Conservation (phyloP, 768 basidiomycete genomes). For the Cyclocybe cylindracea region DNA sequence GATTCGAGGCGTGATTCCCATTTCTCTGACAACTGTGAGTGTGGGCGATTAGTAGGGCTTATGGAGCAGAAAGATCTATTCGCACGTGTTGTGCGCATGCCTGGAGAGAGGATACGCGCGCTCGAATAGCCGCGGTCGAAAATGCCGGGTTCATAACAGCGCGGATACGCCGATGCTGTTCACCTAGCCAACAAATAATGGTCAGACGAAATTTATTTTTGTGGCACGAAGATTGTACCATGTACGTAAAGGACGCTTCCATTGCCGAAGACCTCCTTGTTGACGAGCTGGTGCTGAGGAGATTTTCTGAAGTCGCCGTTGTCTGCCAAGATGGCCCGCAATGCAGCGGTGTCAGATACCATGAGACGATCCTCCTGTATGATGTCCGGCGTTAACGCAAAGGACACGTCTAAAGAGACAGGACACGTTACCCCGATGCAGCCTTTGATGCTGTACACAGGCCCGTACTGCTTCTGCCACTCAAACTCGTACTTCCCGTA, state of each 20-base stretch:
- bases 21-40: no score
- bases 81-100: no score
- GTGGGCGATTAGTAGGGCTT: no score
- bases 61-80: no score
- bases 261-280: background rate
- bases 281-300: background rate
- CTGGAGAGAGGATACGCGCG: no score
- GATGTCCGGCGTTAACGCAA: background rate
- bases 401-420: background rate
- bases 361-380: background rate
- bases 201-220: background rate
- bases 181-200: conserved; percentile 17
- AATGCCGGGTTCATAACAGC: conserved; percentile 50
- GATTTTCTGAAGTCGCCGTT: background rate
- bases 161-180: conserved; percentile 43
- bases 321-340: background rate
- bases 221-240: background rate
- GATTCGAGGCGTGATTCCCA: conserved; percentile 33
- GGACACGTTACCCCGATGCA: background rate
- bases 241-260: background rate
- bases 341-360: background rate
- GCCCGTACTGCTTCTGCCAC: background rate
- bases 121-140: conserved; percentile 37
- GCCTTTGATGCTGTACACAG: background rate
- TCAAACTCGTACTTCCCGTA: background rate